These are phyloP conservation scores for Euphorbia pulcherrima DNA, from an alignment of 345 rosid genomes.

Conservation along the genomic window DNA sequence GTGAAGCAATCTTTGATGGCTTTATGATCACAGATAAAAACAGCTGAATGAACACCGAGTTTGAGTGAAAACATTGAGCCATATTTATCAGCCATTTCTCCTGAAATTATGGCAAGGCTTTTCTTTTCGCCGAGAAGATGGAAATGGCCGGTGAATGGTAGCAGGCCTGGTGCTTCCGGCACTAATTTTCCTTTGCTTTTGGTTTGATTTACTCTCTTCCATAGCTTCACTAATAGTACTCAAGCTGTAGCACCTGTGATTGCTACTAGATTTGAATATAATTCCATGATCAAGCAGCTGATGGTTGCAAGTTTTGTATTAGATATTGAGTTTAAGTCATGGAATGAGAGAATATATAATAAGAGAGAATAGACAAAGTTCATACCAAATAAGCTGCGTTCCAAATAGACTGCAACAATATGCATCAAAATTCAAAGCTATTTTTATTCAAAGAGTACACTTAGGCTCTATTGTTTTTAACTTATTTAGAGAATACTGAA, in stretches of 20 bases:
- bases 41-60: not conserved
- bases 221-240: not conserved
- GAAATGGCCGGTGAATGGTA: conserved; percentile 4
- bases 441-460: no score
- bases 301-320: no score
- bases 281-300: not conserved
- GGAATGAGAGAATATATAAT: no score
- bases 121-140: not conserved
- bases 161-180: not conserved
- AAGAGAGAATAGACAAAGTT: no score
- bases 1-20: conserved; percentile 15
- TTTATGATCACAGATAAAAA: not conserved
- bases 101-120: not conserved
- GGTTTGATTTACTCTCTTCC: not conserved
- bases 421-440: no score
- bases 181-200: not conserved
- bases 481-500: no score
- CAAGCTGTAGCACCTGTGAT: not conserved
- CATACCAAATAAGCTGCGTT: no score
- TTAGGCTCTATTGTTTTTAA: no score
- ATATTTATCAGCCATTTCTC: conserved; percentile 8
- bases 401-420: no score
- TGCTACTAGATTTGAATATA: not conserved
- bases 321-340: no score
- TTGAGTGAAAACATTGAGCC: not conserved